Evolutionary conservation across 2,329 filamentous ascomycete genomes (phyloP), one percentile per base, ranked within the genome.

Genomic region (Raffaelea deltoideospora): DNA sequence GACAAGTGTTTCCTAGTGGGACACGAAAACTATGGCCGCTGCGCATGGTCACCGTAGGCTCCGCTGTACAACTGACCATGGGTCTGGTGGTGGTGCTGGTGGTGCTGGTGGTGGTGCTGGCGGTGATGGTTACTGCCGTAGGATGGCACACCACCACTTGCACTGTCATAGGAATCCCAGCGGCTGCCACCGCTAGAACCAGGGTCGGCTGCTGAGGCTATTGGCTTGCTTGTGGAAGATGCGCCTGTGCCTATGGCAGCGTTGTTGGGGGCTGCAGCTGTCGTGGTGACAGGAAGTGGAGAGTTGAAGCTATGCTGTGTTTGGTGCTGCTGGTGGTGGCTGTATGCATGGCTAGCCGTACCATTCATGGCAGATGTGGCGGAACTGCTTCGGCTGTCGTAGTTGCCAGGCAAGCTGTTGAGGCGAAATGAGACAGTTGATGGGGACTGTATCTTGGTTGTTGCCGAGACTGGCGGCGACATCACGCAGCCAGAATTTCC

Each of bases 291-390:
- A 24, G 42, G 38, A 14, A 45, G 37, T 3, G 43, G 39, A 21
- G 44, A 45, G 37, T 42, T 43, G 37, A 43, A 43, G 32, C 27
- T 42, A n/a, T 42, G 40, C 6, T 67, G 63, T 33, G 67, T 55
- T 48, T 68, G 65, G 64, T 53, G 65, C 63, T 47, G 65, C 61
- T 39, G 40, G 30, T 39, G 38, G 19, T 40, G 39, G 2, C 33
- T 33, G 33, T 43, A 43, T 1, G 40, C 31, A 29, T 43, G 41
- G 10, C 33, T n/a, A n/a, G n/a, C n/a, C n/a, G n/a, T n/a, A n/a
- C n/a, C n/a, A n/a, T n/a, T 20, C 10, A 35, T 28, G 19, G 37
- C 20, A 5, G 35, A 17, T 2, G 34, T 27, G 29, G 26, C 27
- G 3, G 26, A 20, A 10, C 35, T 34, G 23, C 34, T 29, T n/a